These are phyloP conservation scores for Reutealis trisperma DNA, from an alignment of 345 rosid species.

Conservation along the genomic window DNA sequence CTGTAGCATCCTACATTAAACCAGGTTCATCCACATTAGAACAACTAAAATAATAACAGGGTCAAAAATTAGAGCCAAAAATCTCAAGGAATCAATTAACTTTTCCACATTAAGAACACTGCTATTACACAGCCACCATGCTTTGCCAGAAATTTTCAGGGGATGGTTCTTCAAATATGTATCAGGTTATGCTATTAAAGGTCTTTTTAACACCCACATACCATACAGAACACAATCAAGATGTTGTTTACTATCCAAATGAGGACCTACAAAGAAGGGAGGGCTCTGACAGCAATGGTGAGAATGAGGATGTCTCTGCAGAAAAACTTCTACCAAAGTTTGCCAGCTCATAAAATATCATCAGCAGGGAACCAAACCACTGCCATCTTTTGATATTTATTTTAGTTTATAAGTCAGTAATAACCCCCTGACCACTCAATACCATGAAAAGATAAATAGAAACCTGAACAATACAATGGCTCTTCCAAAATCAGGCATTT, in stretches of 20 bases:
- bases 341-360: neutral
- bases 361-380: neutral
- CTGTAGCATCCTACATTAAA: constrained; percentile 61
- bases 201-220: neutral
- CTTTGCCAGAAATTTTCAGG: too few species aligned
- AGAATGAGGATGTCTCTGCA: neutral
- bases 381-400: neutral
- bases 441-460: neutral
- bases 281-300: neutral
- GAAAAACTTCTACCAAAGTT: neutral
- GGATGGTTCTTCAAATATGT: neutral
- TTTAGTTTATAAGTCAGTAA: neutral
- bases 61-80: too few species aligned
- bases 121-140: too few species aligned
- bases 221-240: neutral
- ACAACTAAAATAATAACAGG: neutral
- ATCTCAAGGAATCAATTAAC: neutral
- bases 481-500: neutral
- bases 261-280: neutral
- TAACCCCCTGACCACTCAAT: neutral
- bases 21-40: neutral
- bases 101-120: neutral
- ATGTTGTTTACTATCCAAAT: neutral
- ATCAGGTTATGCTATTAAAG: neutral
- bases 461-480: neutral